phyloP scores from a whole-genome alignment of 2,329 filamentous ascomycete species.

The Harringtonia lauricola region DNA sequence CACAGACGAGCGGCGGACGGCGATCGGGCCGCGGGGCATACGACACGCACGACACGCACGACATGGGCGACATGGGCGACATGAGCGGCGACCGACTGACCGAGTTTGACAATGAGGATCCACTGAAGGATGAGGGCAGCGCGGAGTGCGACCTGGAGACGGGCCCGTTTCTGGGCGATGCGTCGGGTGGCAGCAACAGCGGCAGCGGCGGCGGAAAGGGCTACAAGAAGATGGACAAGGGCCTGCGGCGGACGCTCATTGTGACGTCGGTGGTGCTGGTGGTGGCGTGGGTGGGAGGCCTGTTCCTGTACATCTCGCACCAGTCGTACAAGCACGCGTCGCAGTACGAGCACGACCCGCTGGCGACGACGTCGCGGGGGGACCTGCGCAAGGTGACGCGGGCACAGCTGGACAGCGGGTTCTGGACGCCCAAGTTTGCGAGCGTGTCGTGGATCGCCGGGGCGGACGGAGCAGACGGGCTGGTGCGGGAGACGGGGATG shows the following conservation, averaged over 20 bases:
- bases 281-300: constrained; percentile 56
- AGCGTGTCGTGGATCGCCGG: constrained; percentile 69
- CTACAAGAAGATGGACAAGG: constrained; percentile 50
- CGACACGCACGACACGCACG: too few relatives aligned
- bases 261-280: constrained; percentile 49
- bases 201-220: constrained; percentile 16
- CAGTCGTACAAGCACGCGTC: constrained; percentile 57
- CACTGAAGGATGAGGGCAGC: constrained; percentile 29
- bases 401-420: constrained; percentile 55
- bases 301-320: constrained; percentile 54
- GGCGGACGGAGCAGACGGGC: constrained; percentile 66
- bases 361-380: constrained; percentile 47
- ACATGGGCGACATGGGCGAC: constrained; percentile 9
- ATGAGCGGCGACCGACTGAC: constrained; percentile 20
- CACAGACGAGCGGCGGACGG: constrained; percentile 6
- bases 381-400: constrained; percentile 64
- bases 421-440: constrained; percentile 53
- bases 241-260: constrained; percentile 51
- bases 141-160: constrained; percentile 35
- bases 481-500: constrained; percentile 58
- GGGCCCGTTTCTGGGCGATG: constrained; percentile 37
- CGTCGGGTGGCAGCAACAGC: constrained; percentile 17
- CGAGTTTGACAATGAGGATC: constrained; percentile 33
- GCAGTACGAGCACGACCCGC: constrained; percentile 53
- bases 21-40: not conserved